These are phyloP conservation scores for Ulota crispa DNA, from an alignment of 225 moss, liverwort and hornwort genomes.

Conservation along the genomic window DNA sequence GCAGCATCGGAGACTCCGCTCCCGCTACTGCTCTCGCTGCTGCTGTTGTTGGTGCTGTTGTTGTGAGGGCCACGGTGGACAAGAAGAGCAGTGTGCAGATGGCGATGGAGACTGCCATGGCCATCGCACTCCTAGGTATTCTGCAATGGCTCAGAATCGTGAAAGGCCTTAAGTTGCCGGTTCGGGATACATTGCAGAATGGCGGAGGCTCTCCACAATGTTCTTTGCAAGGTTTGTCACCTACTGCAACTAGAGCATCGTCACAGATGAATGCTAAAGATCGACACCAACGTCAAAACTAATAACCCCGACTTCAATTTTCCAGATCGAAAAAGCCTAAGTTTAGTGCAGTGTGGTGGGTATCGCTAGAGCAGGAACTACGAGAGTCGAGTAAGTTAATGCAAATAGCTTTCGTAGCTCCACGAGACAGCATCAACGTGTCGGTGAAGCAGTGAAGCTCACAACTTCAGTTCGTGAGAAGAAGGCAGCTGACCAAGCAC, in stretches of 20 bases:
- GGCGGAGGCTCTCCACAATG: background rate
- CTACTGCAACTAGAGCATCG: background rate
- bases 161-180: background rate
- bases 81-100: background rate
- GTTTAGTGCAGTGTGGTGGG: background rate
- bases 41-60: background rate
- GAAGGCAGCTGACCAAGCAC: background rate
- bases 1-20: constrained; percentile 40
- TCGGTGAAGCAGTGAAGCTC: background rate
- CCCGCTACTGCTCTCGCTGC: background rate
- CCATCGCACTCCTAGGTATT: background rate
- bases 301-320: background rate
- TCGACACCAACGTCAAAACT: background rate
- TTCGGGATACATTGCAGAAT: background rate
- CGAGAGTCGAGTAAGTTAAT: background rate
- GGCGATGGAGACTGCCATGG: background rate
- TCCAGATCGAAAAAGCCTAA: background rate
- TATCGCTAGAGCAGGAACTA: background rate
- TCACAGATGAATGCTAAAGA: background rate
- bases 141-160: background rate
- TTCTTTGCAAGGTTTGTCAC: background rate
- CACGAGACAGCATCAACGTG: background rate
- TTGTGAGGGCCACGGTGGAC: background rate
- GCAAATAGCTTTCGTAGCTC: background rate
- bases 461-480: background rate